Evolutionary conservation across 208 protist genomes (phyloP), one percentile per base, ranked within the genome.

Genomic region (Herpetomonas samuelpessoai): DNA sequence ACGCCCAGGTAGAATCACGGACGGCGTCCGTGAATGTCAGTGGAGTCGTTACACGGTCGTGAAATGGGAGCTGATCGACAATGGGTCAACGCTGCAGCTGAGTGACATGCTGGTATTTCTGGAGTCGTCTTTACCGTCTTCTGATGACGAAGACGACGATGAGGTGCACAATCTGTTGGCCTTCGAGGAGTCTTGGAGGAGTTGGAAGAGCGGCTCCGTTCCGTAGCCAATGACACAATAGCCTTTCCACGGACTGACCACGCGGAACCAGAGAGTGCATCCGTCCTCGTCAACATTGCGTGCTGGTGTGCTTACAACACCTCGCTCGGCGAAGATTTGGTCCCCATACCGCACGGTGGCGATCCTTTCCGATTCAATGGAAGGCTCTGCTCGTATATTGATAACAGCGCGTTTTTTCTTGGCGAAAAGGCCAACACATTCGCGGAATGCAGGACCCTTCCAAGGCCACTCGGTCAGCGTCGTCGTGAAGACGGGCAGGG

Each of bases 171-270:
- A 48, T 31, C 2, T 41, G 0, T 31, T 46, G 4, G 47, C 10
- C 19, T 10, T 3, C 12, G 54, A 24, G 19, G 76, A 68, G 62
- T 79, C 64, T 53, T 74, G 57, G 0, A 83, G 54, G 4, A 62
- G 46, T 31, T 79, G 76, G 58, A 79, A 83, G 28, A 73, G 52
- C 18, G 60, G 39, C 51, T 68, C 27, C 28, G 49, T 62, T 3
- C 51, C 64, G n/a, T 47, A 28, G 19, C 50, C 57, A 18, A 55
- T 46, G 28, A 72, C 59, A 46, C 73, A 84, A 51, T 70, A 80
- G 1, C 84, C 84, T 2, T 51, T 10, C 25, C 76, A 45, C 3
- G 84, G 84, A 41, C 81, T 54, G 12, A 81, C 38, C 35, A 91
- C 69, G n/a, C 41, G 57, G 12, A 77, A 47, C 83, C 83, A 82